Base-by-base conservation (phyloP, 495 filamentous ascomycete genomes). In the Talaromyces stipitatus region DNA sequence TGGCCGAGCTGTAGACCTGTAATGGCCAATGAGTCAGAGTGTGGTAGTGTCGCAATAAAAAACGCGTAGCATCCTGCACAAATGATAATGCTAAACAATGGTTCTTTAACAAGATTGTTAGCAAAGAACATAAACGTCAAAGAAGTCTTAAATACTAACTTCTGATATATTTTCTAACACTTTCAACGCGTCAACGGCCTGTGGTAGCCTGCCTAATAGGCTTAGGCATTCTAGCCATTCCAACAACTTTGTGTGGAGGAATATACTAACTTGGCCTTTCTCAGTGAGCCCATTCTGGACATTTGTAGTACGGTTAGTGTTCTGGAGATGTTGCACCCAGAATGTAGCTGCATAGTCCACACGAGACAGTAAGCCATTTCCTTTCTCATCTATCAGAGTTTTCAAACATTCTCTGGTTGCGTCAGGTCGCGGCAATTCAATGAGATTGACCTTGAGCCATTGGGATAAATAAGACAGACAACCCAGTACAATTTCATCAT, bases 171-270 rank as follows among this genome's bases (percentile, higher is more conserved):
- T 43, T 36, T 1, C 45, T 29, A 66, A 48, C 43, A 50, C 28
- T 7, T 43, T 54, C 6, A 62, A 29, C 12, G 33, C 29, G 2
- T 62, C 50, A 22, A 63, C 48, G 30, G 59, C 59, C n/a, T n/a
- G n/a, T n/a, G n/a, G 45, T 23, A 65, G 58, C 59, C 30, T 60
- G 11, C 55, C 59, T 24, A 67, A 43, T 41, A 67, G 51, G 41
- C 63, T 65, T 55, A 67, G 51, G 55, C 65, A 67, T 62, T 65
- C n/a, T 50, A 67, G 55, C 65, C 63, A 67, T 52, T 63, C 61
- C 12, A 65, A 59, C 2, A 67, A 46, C 22, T 61, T 67, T 29
- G 29, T 60, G 27, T 53, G 33, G 4, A 67, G 58, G 32, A 50
- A 55, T 58, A n/a, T 55, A 51, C 9, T 46, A n/a, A 46, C 43